A percentile compares a stretch with the other conserved stretches of the same genome.
These are phyloP conservation scores for Didymellaceae sp. DNA, from an alignment of 2,329 filamentous ascomycete species.

Conservation along the genomic window DNA sequence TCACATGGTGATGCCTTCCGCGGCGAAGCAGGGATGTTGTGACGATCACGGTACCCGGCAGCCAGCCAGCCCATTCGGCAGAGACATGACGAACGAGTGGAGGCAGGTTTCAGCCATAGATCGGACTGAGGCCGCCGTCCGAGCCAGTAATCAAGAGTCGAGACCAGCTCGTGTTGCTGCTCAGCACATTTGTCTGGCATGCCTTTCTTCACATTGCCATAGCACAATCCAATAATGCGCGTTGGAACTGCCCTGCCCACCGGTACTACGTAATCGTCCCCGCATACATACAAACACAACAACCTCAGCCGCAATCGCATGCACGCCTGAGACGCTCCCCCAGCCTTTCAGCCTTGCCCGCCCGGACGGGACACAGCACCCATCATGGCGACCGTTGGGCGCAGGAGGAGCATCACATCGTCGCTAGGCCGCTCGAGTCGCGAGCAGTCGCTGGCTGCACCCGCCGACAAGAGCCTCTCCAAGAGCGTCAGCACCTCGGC, in stretches of 20 bases:
- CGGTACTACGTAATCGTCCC: conserved; percentile 11
- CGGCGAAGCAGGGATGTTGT: no score
- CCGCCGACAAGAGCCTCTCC: conserved; percentile 22
- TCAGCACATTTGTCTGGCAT: not conserved
- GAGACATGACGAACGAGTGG: conserved; percentile 11
- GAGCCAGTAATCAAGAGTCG: not conserved
- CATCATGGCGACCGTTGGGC: conserved; percentile 34
- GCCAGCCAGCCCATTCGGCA: not conserved
- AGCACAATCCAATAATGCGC: no score
- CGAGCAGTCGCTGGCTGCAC: conserved; percentile 34
- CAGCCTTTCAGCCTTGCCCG: not conserved
- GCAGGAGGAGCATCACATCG: conserved; percentile 32
- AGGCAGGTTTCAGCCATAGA: conserved; percentile 9
- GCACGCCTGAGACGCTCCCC: not conserved
- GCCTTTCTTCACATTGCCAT: not conserved
- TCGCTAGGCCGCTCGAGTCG: conserved; percentile 24
- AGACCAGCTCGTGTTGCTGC: not conserved
- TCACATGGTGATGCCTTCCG: not conserved
- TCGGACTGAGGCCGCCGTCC: not conserved
- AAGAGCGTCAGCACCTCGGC: conserved; percentile 40
- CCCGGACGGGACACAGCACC: not conserved
- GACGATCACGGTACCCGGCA: no score
- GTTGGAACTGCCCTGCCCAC: not conserved
- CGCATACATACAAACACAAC: conserved; percentile 1
- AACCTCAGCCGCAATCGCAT: not conserved